Conservation (phyloP, 345 rosid genomes). For the Euphorbia peplus region DNA sequence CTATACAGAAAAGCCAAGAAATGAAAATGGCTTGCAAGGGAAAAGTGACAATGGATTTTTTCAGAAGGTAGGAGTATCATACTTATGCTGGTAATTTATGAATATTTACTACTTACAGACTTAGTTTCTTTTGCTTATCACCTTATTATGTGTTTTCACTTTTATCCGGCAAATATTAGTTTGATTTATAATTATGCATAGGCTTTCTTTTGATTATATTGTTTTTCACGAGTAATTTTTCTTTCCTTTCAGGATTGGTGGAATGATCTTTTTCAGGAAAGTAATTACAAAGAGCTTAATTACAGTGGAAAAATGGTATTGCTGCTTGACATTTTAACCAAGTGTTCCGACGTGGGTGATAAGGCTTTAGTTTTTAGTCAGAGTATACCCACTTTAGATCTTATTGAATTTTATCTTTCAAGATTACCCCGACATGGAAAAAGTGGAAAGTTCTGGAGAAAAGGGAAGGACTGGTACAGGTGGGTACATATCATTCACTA, state of each 20-base stretch:
- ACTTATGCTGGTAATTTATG: background rate
- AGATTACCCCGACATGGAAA: constrained; percentile 67
- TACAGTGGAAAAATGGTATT: constrained; percentile 98
- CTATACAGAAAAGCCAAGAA: constrained; percentile 58
- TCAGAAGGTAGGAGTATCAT: constrained; percentile 51
- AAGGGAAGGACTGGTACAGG: constrained; percentile 99
- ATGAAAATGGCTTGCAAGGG: constrained; percentile 44
- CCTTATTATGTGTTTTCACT: constrained; percentile 1
- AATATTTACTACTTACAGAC: background rate
- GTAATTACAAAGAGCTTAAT: constrained; percentile 61
- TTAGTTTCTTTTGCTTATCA: constrained; percentile 3
- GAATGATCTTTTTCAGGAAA: constrained; percentile 80
- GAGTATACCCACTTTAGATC: constrained; percentile 97
- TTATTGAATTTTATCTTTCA: constrained; percentile 89
- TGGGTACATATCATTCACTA: constrained; percentile 31
- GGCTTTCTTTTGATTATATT: background rate
- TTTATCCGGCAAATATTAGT: background rate
- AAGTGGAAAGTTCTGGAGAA: constrained; percentile 85
- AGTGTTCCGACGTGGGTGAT: constrained; percentile 74
- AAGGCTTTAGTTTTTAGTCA: constrained; percentile 96
- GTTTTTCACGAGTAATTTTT: background rate
- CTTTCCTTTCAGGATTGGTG: constrained; percentile 78
- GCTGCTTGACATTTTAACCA: constrained; percentile 80
- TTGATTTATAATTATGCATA: background rate
- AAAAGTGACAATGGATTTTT: constrained; percentile 60